These are phyloP conservation scores for Actinidia polygama DNA, from an alignment of 179 eudicot species.

Conservation along the genomic window DNA sequence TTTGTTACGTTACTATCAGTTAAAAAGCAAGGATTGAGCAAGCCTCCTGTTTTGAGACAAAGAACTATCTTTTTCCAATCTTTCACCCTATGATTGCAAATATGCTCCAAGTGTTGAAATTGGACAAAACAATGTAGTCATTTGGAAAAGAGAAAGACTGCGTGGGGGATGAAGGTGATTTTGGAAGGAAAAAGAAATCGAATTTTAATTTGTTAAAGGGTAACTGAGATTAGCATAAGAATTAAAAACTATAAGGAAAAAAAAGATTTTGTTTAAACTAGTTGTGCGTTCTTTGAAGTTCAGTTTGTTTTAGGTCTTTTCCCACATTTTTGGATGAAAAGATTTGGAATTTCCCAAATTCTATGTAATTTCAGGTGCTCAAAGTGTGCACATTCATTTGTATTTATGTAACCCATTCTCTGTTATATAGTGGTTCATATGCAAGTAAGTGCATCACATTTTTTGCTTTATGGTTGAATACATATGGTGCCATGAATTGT, in stretches of 20 bases:
- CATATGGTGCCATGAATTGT: not conserved
- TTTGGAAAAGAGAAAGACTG: conserved; percentile 4
- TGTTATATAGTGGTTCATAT: not conserved
- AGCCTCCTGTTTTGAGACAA: not conserved
- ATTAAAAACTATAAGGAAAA: not conserved
- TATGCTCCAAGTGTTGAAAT: not conserved
- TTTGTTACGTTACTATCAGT: too few relatives aligned
- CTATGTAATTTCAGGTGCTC: not conserved
- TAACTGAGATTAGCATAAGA: not conserved
- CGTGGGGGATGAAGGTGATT: not conserved
- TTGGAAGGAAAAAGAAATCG: not conserved
- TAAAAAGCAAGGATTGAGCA: too few relatives aligned
- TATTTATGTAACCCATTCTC: not conserved
- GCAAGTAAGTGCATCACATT: not conserved
- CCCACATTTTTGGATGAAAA: not conserved
- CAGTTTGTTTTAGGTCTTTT: not conserved
- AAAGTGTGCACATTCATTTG: not conserved
- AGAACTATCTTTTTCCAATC: not conserved
- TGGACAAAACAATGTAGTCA: not conserved
- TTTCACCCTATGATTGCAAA: not conserved
- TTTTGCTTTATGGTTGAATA: not conserved
- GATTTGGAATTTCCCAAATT: conserved; percentile 7
- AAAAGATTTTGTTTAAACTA: not conserved
- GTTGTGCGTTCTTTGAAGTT: not conserved
- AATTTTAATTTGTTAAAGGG: not conserved